Evolutionary conservation across 2,329 filamentous ascomycete genomes (phyloP).

Genomic region (Didymella exigua): DNA sequence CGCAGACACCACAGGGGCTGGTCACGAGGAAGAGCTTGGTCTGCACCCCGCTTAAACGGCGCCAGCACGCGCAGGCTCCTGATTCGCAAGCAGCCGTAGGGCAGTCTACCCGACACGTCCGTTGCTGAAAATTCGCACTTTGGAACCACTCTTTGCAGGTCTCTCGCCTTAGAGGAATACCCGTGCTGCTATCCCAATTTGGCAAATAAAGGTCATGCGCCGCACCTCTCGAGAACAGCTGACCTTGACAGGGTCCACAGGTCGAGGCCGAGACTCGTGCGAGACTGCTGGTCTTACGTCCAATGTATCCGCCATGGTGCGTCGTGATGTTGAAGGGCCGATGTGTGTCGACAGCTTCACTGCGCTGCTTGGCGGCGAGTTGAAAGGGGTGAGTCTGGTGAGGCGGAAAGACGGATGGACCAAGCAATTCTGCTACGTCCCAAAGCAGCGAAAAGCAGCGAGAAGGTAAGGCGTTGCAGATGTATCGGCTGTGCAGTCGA

Average conservation of each 20-base stretch:
- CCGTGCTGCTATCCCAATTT: constrained; percentile 10
- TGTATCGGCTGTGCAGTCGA: background rate
- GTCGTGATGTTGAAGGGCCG: constrained; percentile 18
- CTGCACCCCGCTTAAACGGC: constrained; percentile 16
- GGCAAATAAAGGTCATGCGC: constrained; percentile 13
- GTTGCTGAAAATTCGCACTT: constrained; percentile 17
- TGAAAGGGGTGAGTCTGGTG: background rate
- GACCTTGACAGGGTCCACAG: constrained; percentile 15
- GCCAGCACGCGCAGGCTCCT: constrained; percentile 8
- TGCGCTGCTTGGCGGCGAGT: background rate
- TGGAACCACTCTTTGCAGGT: constrained; percentile 17
- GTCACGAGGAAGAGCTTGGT: constrained; percentile 10
- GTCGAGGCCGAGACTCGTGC: constrained; percentile 26
- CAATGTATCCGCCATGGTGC: constrained; percentile 9
- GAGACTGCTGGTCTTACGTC: constrained; percentile 1
- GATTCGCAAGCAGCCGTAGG: constrained; percentile 9
- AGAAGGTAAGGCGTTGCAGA: background rate
- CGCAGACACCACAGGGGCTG: constrained; percentile 2
- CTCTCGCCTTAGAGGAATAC: constrained; percentile 1
- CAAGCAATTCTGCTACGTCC: background rate
- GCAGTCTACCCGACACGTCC: constrained; percentile 10
- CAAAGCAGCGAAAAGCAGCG: background rate
- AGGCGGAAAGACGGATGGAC: background rate
- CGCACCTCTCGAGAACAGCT: constrained; percentile 13
- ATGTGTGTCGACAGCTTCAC: background rate